Evolutionary conservation across 2,329 filamentous ascomycete species (phyloP), one percentile per base, ranked within the genome.

Genomic region (Moelleriella libera): DNA sequence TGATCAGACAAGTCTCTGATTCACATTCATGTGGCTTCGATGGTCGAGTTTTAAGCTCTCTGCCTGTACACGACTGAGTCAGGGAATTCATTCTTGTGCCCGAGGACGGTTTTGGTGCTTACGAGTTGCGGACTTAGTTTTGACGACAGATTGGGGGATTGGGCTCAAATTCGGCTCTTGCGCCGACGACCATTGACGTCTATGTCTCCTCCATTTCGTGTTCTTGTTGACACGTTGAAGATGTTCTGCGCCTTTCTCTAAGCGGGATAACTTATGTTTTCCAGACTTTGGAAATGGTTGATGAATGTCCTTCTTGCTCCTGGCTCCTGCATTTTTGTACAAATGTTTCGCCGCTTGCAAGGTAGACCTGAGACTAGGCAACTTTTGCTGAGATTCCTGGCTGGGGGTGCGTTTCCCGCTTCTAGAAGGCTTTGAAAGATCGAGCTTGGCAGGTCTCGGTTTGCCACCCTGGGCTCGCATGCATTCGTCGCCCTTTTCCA

Each of bases 401-500:
- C 61, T 56, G 43, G 56, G 44, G 5, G 58, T 61, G 48, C 66
- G 68, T 30, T 64, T 63, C 1, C 69, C 71, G 50, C 69, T 74
- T 11, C 66, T 64, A 3, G 71, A 71, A 6, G 71, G 70, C 4
- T 71, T 21, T 75, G 39, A 76, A 60, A 72, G 58, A 49, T 78
- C 70, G 45, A 71, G 68, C 51, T 70, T 63, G 5, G 77, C 74
- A 0, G 77, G 79, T 41, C 67, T 61, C 0, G 76, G 76, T 54
- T 80, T 79, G 47, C 74, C 64, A 4, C 76, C 76, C 49, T 77
- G 74, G 1, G 79, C 72, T 2, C 75, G 76, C 0, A 80, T 66
- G 54, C 70, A 80, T 56, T 81, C 76, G 5, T 75, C 74, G 47
- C 72, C 76, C 47, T 71, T 67, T 50, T 71, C 74, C 47, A 78